Base-by-base conservation (phyloP, 2,329 filamentous ascomycete genomes). In the Aphanoascus verrucosus region DNA sequence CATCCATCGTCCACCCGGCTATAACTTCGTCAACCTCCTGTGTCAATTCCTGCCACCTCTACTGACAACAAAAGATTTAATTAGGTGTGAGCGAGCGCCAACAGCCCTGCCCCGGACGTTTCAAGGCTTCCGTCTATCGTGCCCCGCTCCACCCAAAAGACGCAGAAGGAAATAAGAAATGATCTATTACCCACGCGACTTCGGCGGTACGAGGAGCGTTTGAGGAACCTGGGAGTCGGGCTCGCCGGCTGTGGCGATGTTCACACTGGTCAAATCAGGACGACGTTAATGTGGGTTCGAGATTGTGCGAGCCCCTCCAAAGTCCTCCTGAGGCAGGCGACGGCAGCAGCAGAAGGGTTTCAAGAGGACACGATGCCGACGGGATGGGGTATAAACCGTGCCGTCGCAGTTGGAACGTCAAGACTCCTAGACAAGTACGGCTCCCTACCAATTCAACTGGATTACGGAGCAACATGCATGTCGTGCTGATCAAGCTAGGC, bases 81-180 rank as follows among this genome's bases (percentile, higher is more conserved):
- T 88, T n/a, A n/a, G n/a, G n/a, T n/a, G n/a, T n/a, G n/a, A n/a
- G 85, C 67, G 82, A 88, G 67, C 84, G 84, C 67, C 80, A 77
- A 60, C 82, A 82, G 67, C 85, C 85, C 14, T 88, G 85, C 63
- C 74, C 77, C 61, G 84, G 84, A 67, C 88, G 85, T 63, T 72
- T 81, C 64, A 83, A 79, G 67, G 76, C 79, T 50, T 88, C 82
- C 64, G 74, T 76, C 37, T 78, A 83, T 6, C 52, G 49, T 17
- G 35, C 46, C 58, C 43, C 11, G 50, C 43, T 15, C 50, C 49
- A 15, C 56, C 55, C n/a, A 40, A 34, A 15, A 50, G 45, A 8
- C 28, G 48, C 34, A 31, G 15, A 15, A 50, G 35, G 11, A 28
- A 19, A 19, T 42, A 20, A n/a, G 11, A 11, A 43, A 53, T 15